Conservation (phyloP, 108 stramenopile species). For the Pseudonitzschia delicatissima region DNA sequence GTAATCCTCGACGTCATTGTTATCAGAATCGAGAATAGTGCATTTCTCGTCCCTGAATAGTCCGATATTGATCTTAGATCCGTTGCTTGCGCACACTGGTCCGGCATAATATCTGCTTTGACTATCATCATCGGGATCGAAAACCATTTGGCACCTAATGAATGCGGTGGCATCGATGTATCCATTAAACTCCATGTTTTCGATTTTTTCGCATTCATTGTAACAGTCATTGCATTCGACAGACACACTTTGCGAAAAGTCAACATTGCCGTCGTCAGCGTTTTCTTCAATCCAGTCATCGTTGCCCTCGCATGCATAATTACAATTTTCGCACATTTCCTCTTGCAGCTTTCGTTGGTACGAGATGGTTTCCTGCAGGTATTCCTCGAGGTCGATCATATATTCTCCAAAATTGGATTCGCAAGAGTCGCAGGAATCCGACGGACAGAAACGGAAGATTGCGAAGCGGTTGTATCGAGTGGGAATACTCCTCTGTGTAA, state of each 20-base stretch:
- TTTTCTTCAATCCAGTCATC: constrained; percentile 18
- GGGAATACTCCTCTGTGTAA: constrained; percentile 53
- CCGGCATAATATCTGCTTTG: constrained; percentile 73
- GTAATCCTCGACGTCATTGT: constrained; percentile 68
- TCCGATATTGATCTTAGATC: constrained; percentile 85
- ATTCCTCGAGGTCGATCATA: constrained; percentile 70
- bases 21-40: constrained; percentile 40
- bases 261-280: constrained; percentile 25
- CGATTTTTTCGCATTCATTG: constrained; percentile 80
- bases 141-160: constrained; percentile 61
- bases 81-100: constrained; percentile 60
- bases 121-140: constrained; percentile 56
- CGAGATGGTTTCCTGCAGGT: constrained; percentile 64
- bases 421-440: constrained; percentile 55
- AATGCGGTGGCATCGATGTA: constrained; percentile 83
- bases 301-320: constrained; percentile 42
- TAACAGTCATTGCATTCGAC: constrained; percentile 66
- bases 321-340: constrained; percentile 68
- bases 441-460: constrained; percentile 80
- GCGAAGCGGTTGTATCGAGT: constrained; percentile 73
- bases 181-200: constrained; percentile 86
- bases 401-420: constrained; percentile 85
- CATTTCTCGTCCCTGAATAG: constrained; percentile 76
- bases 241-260: constrained; percentile 31
- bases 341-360: constrained; percentile 67